Evolutionary conservation across 805 yeast species (phyloP).

Genomic region (Candida michaelii): DNA sequence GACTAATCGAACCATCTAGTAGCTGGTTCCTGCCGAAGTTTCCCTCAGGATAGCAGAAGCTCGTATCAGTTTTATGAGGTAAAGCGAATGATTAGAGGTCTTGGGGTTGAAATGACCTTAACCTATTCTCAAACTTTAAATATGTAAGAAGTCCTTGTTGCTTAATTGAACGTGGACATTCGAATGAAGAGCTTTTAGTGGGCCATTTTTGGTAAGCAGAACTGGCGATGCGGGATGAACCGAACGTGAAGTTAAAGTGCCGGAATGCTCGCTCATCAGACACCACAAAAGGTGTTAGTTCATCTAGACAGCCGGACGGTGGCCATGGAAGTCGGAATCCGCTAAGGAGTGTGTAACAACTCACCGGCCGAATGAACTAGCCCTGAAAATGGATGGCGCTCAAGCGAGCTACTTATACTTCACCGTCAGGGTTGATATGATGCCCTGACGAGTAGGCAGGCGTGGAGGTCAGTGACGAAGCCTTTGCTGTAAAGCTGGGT

Average conservation of each 20-base stretch:
- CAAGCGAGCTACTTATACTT: conserved; percentile 43
- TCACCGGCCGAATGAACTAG: conserved; percentile 53
- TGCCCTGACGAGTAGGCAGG: conserved; percentile 43
- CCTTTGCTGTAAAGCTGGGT: conserved; percentile 42
- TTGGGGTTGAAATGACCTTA: conserved; percentile 39
- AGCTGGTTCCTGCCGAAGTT: conserved; percentile 43
- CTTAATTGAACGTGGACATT: conserved; percentile 39
- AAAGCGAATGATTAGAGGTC: conserved; percentile 43
- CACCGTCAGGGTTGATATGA: conserved; percentile 38
- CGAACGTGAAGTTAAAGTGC: conserved; percentile 23
- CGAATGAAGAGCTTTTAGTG: conserved; percentile 45
- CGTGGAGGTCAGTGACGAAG: conserved; percentile 43
- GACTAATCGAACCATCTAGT: conserved; percentile 44
- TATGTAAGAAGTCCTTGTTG: conserved; percentile 43
- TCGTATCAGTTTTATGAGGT: conserved; percentile 43
- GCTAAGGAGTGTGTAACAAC: conserved; percentile 54
- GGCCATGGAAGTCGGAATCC: conserved; percentile 54
- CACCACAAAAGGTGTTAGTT: conserved; percentile 45
- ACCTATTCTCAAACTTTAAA: conserved; percentile 44
- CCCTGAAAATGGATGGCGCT: conserved; percentile 41
- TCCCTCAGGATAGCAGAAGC: conserved; percentile 36
- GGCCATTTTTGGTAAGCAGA: conserved; percentile 49
- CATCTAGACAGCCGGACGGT: conserved; percentile 53
- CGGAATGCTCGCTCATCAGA: conserved; percentile 36
- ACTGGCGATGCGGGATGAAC: conserved; percentile 36